phyloP scores from a whole-genome alignment of 164 flowering plant genomes.

The Magnolia officinalis region DNA sequence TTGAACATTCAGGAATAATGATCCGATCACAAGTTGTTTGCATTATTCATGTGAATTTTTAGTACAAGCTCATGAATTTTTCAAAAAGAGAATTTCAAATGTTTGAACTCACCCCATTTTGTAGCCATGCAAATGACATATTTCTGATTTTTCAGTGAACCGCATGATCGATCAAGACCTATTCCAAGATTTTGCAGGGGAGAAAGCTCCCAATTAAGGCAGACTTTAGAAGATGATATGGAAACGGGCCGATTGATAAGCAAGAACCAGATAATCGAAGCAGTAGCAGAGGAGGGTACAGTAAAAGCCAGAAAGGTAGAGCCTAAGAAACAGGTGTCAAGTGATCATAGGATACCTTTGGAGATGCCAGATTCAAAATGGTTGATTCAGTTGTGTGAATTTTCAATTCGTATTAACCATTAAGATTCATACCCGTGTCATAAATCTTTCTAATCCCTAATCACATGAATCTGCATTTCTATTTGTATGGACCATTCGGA shows the following conservation, averaged over 20 bases:
- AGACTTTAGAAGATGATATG: conserved; percentile 57
- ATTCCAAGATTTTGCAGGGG: conserved; percentile 44
- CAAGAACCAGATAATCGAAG: conserved; percentile 59
- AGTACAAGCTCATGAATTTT: no score
- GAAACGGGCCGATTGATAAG: conserved; percentile 60
- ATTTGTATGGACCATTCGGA: no score
- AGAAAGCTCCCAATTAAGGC: conserved; percentile 52
- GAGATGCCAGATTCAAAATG: conserved; percentile 96
- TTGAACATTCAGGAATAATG: neutral
- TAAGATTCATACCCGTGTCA: neutral
- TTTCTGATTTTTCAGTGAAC: neutral
- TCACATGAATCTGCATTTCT: neutral
- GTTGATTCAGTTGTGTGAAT: conserved; percentile 68
- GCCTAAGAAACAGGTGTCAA: conserved; percentile 71
- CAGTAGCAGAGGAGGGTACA: conserved; percentile 53
- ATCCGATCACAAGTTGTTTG: no score
- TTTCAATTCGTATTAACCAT: neutral
- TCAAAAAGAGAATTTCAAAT: no score
- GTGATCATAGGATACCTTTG: conserved; percentile 89
- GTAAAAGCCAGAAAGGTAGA: conserved; percentile 67
- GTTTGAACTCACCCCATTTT: neutral
- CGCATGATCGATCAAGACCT: neutral
- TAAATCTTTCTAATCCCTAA: neutral
- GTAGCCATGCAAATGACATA: neutral
- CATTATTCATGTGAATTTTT: neutral